Evolutionary conservation across 1,284 basidiomycete genomes (phyloP).

Genomic region (Inonotus hispidus): DNA sequence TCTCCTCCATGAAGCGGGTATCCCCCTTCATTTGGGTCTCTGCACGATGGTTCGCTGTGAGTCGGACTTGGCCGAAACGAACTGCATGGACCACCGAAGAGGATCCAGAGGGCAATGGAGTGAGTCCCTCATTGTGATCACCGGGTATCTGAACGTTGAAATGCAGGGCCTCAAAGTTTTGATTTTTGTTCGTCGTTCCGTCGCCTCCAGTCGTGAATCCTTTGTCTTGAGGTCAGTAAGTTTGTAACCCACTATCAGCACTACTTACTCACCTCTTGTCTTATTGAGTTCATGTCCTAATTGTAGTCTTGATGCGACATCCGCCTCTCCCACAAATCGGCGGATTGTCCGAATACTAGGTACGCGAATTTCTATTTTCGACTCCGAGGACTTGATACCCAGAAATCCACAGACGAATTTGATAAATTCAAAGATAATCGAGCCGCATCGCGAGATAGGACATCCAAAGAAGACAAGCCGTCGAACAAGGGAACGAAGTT

Average conservation of each 20-base stretch:
- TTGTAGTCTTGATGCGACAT: background rate
- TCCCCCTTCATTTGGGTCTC: too few relatives aligned
- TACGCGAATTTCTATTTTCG: too few relatives aligned
- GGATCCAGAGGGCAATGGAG: background rate
- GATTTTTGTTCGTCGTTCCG: conserved; percentile 15
- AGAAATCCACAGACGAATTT: background rate
- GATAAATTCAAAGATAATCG: background rate
- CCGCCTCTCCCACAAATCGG: background rate
- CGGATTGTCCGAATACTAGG: background rate
- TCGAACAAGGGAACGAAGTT: background rate
- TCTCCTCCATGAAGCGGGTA: background rate
- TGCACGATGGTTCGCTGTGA: conserved; percentile 3
- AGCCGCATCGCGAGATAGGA: background rate
- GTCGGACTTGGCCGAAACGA: conserved; percentile 1
- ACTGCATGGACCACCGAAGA: background rate
- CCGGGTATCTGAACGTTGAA: background rate
- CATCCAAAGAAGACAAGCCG: background rate
- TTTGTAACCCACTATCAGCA: background rate
- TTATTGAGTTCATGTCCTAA: background rate
- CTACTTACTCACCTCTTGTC: background rate
- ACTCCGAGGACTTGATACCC: background rate
- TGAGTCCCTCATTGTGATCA: too few relatives aligned
- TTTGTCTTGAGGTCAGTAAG: background rate
- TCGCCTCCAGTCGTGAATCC: conserved; percentile 15
- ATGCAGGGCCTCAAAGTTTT: conserved; percentile 8